Evolutionary conservation across 345 rosid species (phyloP), one percentile per base, ranked within the genome.

Genomic region (Citrus medica): DNA sequence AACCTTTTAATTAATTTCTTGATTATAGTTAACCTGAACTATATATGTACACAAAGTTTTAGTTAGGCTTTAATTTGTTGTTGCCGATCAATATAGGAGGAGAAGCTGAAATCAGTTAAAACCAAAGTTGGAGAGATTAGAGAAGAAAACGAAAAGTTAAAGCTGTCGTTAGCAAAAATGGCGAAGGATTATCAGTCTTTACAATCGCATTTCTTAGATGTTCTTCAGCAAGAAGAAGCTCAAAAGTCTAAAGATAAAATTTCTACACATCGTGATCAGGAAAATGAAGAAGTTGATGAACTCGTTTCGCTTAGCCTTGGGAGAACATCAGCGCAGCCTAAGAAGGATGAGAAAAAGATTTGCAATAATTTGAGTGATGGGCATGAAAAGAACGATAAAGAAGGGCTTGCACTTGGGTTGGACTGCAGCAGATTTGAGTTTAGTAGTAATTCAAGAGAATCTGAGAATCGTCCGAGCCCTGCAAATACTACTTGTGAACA

Each of bases 291-390:
- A 53, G 21, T 53, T 42, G 84, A 84, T 42, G 84, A 84, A 32
- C 85, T 85, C 32, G 78, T 84, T 67, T 88, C 85, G 24, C 90
- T 88, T 56, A 79, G 85, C 77, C 87, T 88, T 19, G 90, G 90
- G 67, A 82, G 88, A 72, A 7, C 81, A 65, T 74, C 69, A 59
- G 38, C 67, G 56, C 6, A 67, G 33, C 8, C 73, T 4, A 77
- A 60, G 65, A 73, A 73, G 33, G 61, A 73, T 58, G 69, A 77
- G 38, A 83, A 79, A 56, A 82, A 58, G 72, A 69, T 13, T 46
- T 46, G 24, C 51, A 66, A 48, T 25, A 55, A 55, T 33, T 33
- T 56, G 28, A 7, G 24, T 67, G 40, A 76, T 32, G 73, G 30
- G 22, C 51, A 76, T 28, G 64, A 80, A 21, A 46, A 35, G 40